Evolutionary conservation across 2,329 filamentous ascomycete genomes (phyloP).

Genomic region (Diaporthe citri): DNA sequence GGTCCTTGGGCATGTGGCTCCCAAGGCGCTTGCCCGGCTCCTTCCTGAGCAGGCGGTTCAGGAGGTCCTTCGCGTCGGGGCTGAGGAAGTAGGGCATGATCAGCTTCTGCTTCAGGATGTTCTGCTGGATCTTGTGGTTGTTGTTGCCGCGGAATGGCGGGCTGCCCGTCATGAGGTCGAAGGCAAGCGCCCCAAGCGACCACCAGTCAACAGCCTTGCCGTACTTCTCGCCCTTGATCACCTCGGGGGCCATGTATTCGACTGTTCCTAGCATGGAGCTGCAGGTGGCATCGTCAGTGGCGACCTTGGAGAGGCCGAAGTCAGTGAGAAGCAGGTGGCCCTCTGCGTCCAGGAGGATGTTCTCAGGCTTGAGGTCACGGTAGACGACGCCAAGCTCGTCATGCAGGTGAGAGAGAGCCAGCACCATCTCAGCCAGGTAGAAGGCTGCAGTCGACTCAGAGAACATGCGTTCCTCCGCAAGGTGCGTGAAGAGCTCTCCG

Average conservation of each 20-base stretch:
- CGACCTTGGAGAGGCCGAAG: conserved; percentile 96
- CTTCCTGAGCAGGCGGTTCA: conserved; percentile 90
- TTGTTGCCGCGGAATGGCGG: conserved; percentile 93
- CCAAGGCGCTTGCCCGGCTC: conserved; percentile 93
- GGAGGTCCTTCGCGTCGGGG: conserved; percentile 91
- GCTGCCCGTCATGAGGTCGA: conserved; percentile 90
- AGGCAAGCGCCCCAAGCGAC: conserved; percentile 94
- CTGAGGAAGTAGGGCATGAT: conserved; percentile 90
- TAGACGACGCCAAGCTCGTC: conserved; percentile 94
- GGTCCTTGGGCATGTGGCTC: conserved; percentile 87
- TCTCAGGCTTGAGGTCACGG: conserved; percentile 97
- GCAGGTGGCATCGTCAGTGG: conserved; percentile 79
- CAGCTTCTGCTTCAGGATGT: conserved; percentile 94
- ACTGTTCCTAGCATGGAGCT: conserved; percentile 94
- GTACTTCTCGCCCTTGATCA: conserved; percentile 88
- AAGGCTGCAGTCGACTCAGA: conserved; percentile 89
- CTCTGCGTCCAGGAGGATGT: conserved; percentile 91
- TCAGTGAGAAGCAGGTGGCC: conserved; percentile 96
- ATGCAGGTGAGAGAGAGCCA: conserved; percentile 94
- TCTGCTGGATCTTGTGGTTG: conserved; percentile 94
- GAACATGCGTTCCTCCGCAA: conserved; percentile 96
- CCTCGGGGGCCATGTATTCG: conserved; percentile 99
- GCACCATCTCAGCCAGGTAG: conserved; percentile 98
- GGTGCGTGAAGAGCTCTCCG: conserved; percentile 95
- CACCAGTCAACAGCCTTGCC: conserved; percentile 98